Base-by-base conservation (phyloP, 202 grass and related monocot genomes). In the Carex arenaria region DNA sequence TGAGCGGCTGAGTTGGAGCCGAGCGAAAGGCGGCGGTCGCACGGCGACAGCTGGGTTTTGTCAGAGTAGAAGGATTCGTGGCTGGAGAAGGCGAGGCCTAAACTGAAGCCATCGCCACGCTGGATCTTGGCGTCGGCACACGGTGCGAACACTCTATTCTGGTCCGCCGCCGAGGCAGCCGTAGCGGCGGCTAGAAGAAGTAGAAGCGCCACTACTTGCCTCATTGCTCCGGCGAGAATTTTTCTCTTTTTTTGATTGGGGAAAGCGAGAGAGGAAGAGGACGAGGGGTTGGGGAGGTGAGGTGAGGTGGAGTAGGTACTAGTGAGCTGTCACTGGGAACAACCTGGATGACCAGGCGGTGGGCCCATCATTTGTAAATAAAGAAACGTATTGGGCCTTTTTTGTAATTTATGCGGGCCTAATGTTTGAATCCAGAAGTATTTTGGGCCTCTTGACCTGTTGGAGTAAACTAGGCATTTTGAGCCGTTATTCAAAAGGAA, bases 11-110 rank as follows among this genome's bases (percentile, higher is more conserved):
- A 61, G 5, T 76, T 18, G 55, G 84, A 80, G 45, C 83, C 67
- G 67, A 95, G 93, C 73, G 85, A 70, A 80, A 99, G 96, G 80
- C 96, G 96, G 78, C 89, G 86, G 78, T 99, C 96, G 88, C 96
- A 99, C 40, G 96, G 96, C 59, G 93, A 99, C n/a, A 99, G 84
- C 91, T 92, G 91, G 7, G 79, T 89, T 57, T 79, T 10, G 10
- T 88, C 85, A 56, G 87, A 83, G 89, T 82, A 94, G 86, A 94
- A 94, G 56, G 93, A 75, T 66, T 42, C 61, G 61, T 11, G n/a
- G 18, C 13, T 74, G 26, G 91, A 89, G 86, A 95, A 92, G 88
- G 83, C 93, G 49, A 98, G 59, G 19, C 96, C 96, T 69, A 99
- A 94, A 68, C 88, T 90, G 93, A 99, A 99, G 9, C 93, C 93